A percentile compares a stretch with the other conserved stretches of the same genome.
phyloP scores from a whole-genome alignment of 441 rosid species.

The Pelargonium australe region DNA sequence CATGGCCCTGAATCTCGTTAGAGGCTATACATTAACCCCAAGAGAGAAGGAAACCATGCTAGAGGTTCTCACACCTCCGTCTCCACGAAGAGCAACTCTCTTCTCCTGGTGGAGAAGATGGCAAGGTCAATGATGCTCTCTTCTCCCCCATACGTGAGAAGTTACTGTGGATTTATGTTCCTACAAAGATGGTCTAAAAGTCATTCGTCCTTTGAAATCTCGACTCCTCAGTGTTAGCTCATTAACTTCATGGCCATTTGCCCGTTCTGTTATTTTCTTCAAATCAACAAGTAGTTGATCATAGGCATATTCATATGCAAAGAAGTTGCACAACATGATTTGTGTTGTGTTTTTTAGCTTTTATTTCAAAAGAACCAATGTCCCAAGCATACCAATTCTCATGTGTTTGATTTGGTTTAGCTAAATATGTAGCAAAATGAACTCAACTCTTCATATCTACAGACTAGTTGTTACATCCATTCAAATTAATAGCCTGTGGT shows the following conservation, averaged over 20 bases:
- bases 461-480: no score
- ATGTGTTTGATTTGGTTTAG: no score
- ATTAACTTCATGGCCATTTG: slow-evolving; percentile 2
- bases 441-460: no score
- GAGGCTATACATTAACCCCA: slow-evolving; percentile 75
- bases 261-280: neutral
- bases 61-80: slow-evolving; percentile 81
- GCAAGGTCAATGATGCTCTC: slow-evolving; percentile 25
- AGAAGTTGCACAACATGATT: no score
- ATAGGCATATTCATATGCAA: neutral
- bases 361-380: no score
- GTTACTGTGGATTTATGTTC: no score
- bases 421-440: no score
- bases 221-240: neutral
- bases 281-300: neutral
- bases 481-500: neutral
- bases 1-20: slow-evolving; percentile 74
- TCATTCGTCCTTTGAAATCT: neutral
- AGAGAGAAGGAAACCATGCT: slow-evolving; percentile 81
- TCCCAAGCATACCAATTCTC: no score
- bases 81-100: slow-evolving; percentile 29
- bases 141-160: neutral
- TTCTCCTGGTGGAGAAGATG: slow-evolving; percentile 43
- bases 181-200: no score
- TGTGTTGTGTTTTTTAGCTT: no score